Base-by-base conservation (phyloP, 106 monocot genomes). In the Apostasia ramifera region DNA sequence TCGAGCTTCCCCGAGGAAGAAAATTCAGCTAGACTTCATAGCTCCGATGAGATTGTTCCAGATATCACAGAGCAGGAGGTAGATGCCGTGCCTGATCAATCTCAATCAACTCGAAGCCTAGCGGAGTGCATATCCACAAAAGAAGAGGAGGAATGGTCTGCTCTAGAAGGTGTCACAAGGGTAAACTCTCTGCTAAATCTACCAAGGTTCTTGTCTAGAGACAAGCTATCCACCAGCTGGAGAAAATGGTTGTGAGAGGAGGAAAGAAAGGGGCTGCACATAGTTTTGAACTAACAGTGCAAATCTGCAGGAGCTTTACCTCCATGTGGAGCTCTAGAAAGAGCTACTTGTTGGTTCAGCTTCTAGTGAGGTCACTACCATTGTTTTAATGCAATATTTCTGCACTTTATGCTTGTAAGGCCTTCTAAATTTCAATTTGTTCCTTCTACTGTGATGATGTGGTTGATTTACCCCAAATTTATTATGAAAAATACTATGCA, bases 101-200 rank as follows among this genome's bases (percentile, higher is more conserved):
- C 73, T 53, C 76, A 79, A 5, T 81, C 88, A 0, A 59, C 71
- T 8, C 69, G 73, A 74, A 80, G 82, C 72, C 74, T 89, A 42
- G 82, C 82, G 7, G 89, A 89, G 44, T 89, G 85, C 72, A 71
- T 89, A 60, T 77, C 78, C 8, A 77, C 51, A 47, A 66, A 68
- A 5, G 89, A 83, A 26, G 85, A 89, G 11, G 89, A 89, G 52
- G 82, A 90, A 71, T 90, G 89, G 89, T 78, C 89, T 57, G 89
- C 85, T 10, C 64, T 90, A 5, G 89, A 90, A 67, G 89, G 89
- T 41, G 78, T 90, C 37, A 90, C 89, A 0, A 74, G 89, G 60
- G 89, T 83, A 5, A 90, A 90, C 66, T 85, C 89, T 45, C 62
- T 90, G 71, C 52, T 90, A 46, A 85, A 70, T 53, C 71, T 90